A percentile compares a stretch with the other conserved stretches of the same genome.
Evolutionary conservation across 2,329 filamentous ascomycete genomes (phyloP).

Genomic region (Epichloe bromicola): DNA sequence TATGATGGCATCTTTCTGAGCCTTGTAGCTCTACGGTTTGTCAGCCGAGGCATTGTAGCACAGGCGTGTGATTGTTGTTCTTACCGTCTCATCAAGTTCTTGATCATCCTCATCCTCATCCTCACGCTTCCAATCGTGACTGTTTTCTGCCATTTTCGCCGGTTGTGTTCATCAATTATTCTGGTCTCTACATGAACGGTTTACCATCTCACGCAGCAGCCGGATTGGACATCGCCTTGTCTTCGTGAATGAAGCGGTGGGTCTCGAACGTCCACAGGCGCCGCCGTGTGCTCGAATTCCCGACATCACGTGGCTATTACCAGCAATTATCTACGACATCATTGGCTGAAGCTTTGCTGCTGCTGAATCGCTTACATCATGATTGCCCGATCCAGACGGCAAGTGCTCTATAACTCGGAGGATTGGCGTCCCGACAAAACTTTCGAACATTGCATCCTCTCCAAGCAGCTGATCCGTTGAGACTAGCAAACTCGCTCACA

Average conservation of each 20-base stretch:
- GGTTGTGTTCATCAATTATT: neutral
- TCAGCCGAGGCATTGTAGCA: slow-evolving; percentile 1
- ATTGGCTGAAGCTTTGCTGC: slow-evolving; percentile 12
- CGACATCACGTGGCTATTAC: slow-evolving; percentile 16
- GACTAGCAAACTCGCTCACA: neutral
- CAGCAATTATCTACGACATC: slow-evolving; percentile 11
- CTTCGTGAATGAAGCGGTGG: slow-evolving; percentile 5
- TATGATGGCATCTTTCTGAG: slow-evolving; percentile 93
- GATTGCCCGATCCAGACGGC: neutral
- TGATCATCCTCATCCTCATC: slow-evolving; percentile 53
- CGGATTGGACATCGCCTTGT: neutral
- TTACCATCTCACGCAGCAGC: no score
- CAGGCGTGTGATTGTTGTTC: neutral
- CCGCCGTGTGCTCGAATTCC: no score
- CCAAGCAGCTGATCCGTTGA: neutral
- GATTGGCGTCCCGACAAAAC: slow-evolving; percentile 1
- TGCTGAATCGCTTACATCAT: slow-evolving; percentile 1
- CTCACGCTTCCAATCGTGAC: slow-evolving; percentile 32
- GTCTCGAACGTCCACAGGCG: slow-evolving; percentile 3
- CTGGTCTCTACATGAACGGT: no score
- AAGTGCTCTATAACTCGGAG: neutral
- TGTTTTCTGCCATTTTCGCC: slow-evolving; percentile 19
- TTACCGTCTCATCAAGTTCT: slow-evolving; percentile 49
- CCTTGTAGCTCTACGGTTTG: slow-evolving; percentile 60
- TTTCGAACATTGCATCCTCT: neutral